Percentiles rank a stretch among this genome's conserved stretches.
Conservation (phyloP, 2,329 filamentous ascomycete species). For the Botryosphaeria agaves region DNA sequence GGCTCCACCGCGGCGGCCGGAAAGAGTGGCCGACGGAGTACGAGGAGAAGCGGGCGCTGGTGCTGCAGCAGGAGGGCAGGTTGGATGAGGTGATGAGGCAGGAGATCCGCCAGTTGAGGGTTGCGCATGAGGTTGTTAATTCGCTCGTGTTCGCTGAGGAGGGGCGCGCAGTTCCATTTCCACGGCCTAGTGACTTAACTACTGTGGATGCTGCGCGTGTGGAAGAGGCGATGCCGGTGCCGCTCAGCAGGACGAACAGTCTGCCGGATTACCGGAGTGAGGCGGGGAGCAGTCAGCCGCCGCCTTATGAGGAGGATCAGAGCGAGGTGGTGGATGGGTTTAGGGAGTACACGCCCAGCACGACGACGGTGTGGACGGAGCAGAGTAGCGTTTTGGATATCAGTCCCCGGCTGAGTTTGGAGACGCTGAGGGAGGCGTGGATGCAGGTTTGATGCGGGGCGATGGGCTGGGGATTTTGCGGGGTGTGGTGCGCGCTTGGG, state of each 20-base stretch:
- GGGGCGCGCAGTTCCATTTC: slow-evolving; percentile 12
- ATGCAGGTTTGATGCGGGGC: neutral
- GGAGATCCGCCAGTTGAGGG: slow-evolving; percentile 32
- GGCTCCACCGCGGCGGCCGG: slow-evolving; percentile 15
- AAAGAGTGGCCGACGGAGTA: slow-evolving; percentile 21
- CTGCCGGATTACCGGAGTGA: slow-evolving; percentile 28
- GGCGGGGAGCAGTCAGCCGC: slow-evolving; percentile 15
- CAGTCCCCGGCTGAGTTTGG: slow-evolving; percentile 20
- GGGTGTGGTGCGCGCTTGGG: too few relatives aligned
- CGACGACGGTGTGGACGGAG: slow-evolving; percentile 13
- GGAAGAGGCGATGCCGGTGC: slow-evolving; percentile 8
- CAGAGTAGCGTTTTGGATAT: slow-evolving; percentile 24
- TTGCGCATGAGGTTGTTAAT: slow-evolving; percentile 35
- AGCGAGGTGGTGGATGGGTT: slow-evolving; percentile 26
- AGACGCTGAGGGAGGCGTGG: slow-evolving; percentile 13
- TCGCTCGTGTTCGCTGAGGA: slow-evolving; percentile 27
- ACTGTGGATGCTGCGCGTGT: slow-evolving; percentile 12
- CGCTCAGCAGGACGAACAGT: slow-evolving; percentile 15
- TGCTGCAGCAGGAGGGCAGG: slow-evolving; percentile 27
- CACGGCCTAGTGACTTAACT: too few relatives aligned
- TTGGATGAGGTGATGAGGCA: slow-evolving; percentile 27
- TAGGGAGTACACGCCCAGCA: slow-evolving; percentile 16
- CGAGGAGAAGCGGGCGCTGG: slow-evolving; percentile 33
- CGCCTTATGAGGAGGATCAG: slow-evolving; percentile 23
- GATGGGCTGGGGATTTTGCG: too few relatives aligned